Base-by-base conservation (phyloP, 1,284 basidiomycete species). In the Ceratobasidium sp. region DNA sequence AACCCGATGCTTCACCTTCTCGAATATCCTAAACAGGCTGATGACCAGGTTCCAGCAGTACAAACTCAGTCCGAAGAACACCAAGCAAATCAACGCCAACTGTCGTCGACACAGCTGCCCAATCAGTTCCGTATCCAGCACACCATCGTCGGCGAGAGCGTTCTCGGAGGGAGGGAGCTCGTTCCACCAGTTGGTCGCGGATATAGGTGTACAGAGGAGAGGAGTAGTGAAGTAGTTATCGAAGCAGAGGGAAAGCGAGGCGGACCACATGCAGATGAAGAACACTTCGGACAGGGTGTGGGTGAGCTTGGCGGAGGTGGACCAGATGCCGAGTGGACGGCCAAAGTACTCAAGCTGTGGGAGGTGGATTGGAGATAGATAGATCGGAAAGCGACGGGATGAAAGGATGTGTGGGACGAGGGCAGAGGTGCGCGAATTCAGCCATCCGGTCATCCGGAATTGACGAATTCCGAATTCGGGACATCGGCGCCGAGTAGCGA, bases 141-240 rank as follows among this genome's bases (percentile, higher is more conserved):
- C 48, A 14, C 50, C 27, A 31, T 67, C 75, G 3, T 72, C 72
- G 41, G 72, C 51, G 64, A 76, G 59, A 17, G 83, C 81, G 77
- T 83, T 85, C 36, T 81, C 79, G 7, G 86, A 85, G 19, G 88
- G 86, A 14, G 86, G 85, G 4, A 92, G 81, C 75, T 87, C 79
- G 80, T 87, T 91, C 82, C 93, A 94, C 93, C 93, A 94, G 7
- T 89, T 85, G 22, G 86, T 90, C 45, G 83, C 83, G 31, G 87
- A 86, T 4, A 82, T 77, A 1, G 89, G 85, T 0, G 90, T 87
- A 79, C 95, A 97, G 45, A 92, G 90, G 73, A 97, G 88, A 33
- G 90, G 84, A 36, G 94, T 94, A 2, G 95, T 96, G 83, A 96
- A 95, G 83, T 92, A 95, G 81, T 97, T 95, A 86, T 97, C 94